Evolutionary conservation across 1,139 yeast species (phyloP), one percentile per base, ranked within the genome.

Genomic region (Zygoascus hellenicus): DNA sequence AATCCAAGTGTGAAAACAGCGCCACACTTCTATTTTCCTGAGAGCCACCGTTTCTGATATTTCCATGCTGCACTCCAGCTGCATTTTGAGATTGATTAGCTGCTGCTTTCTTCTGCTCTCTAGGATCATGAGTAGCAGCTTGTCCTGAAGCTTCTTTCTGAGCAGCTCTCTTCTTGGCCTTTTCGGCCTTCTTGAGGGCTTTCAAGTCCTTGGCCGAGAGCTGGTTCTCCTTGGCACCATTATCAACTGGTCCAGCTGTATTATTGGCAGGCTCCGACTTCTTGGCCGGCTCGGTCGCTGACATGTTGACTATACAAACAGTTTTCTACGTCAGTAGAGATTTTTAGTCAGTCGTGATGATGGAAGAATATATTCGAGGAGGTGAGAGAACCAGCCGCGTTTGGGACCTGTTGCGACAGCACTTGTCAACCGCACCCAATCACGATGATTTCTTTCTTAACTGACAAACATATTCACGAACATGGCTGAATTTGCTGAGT

Each of bases 121-220:
- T 34, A 45, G 58, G 42, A 52, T 55, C 54, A 45, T 47, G 46
- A 45, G 55, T 45, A 41, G 55, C 48, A 47, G 70, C 58, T 13
- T 48, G 46, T 6, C 61, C 65, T 17, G 77, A 71, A 11, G 78
- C 78, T 53, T 70, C 76, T 58, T 80, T 81, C 54, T 79, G 75
- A 2, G 78, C 82, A 5, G 90, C 90, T 64, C 97, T 74, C 64
- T 87, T 86, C 41, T 92, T 95, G 5, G 95, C 92, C 66, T 90
- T 90, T 60, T 89, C 96, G 59, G 80, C 78, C 72, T 89, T 88
- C 64, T 88, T 87, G 64, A 82, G 69, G 58, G 89, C 96, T 63
- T 90, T 90, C 54, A 89, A 73, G 62, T 89, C 95, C 59, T 88
- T 89, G 57, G 88, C 86, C 9, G 88, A 70, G 42, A 84, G 76